A percentile compares a stretch with the other conserved stretches of the same genome.
These are phyloP conservation scores for Leptoxyphium fumago DNA, from an alignment of 2,329 filamentous ascomycete species.

Conservation along the genomic window DNA sequence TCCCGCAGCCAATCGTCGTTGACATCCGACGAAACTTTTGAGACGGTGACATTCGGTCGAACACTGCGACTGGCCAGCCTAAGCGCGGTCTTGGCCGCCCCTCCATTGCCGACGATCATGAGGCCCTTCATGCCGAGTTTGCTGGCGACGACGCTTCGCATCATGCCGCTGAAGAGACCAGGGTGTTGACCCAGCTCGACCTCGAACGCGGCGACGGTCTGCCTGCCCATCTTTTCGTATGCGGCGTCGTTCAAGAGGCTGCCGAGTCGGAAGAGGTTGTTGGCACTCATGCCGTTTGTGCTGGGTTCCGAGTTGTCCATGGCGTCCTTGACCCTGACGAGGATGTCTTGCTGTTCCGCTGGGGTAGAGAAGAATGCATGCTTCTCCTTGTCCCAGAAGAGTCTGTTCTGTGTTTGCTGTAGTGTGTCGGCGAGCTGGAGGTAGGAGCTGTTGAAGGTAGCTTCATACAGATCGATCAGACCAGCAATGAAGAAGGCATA, in stretches of 20 bases:
- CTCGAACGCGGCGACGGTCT: constrained; percentile 74
- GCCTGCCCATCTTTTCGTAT: constrained; percentile 51
- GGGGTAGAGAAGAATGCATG: constrained; percentile 60
- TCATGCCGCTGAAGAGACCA: constrained; percentile 72
- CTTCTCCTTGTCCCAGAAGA: constrained; percentile 57
- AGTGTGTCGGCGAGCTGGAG: constrained; percentile 69
- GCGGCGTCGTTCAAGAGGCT: constrained; percentile 50
- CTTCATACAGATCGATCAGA: constrained; percentile 69
- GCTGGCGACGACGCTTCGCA: constrained; percentile 60
- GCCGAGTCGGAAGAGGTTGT: constrained; percentile 72
- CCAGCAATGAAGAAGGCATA: constrained; percentile 82
- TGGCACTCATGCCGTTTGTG: constrained; percentile 73
- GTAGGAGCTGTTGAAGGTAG: constrained; percentile 61
- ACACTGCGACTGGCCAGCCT: constrained; percentile 25
- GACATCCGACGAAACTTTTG: constrained; percentile 23
- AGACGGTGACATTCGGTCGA: constrained; percentile 22
- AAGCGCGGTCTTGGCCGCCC: constrained; percentile 26
- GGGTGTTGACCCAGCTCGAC: constrained; percentile 86
- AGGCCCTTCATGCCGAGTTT: constrained; percentile 52
- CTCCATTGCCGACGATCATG: constrained; percentile 38
- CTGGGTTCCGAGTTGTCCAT: constrained; percentile 89
- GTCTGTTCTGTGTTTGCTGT: constrained; percentile 58
- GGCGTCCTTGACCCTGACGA: constrained; percentile 83
- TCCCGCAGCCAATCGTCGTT: constrained; percentile 34
- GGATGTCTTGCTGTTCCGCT: constrained; percentile 47